Evolutionary conservation across 225 moss, liverwort and hornwort genomes (phyloP), one percentile per base, ranked within the genome.

Genomic region (Takakia lepidozioides): DNA sequence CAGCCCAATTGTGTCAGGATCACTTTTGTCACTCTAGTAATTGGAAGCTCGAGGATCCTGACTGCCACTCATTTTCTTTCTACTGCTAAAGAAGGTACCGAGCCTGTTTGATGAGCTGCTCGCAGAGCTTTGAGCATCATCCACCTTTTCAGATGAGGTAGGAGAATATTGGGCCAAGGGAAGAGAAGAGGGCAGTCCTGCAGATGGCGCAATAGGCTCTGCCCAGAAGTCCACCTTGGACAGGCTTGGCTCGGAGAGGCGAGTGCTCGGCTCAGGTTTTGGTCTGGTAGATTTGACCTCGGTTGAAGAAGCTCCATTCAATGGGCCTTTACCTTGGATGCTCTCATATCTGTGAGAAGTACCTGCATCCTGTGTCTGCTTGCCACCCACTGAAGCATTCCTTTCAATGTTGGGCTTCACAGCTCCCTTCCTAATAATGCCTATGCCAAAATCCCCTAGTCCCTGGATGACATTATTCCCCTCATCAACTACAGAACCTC

Each of bases 211-310:
- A 2, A 23, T 34, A 23, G 49, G 16, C 5, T 79, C 79, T 54
- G 73, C 69, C 79, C 79, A 79, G 48, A 79, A 79, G 56, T 79
- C 79, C 22, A 79, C 19, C 40, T 63, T 74, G 1, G 79, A 70
- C 1, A 79, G 41, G 27, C 70, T 74, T 8, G 29, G 66, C 24
- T 70, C 79, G 1, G 50, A 23, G 18, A 59, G 50, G 56, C 46
- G 29, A 11, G 8, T 55, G 1, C 43, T 22, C 45, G 24, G 48
- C 25, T 58, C 34, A 19, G 27, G 41, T 23, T 32, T 34, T n/a
- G 14, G 38, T 4, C 14, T 46, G 36, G 4, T 52, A 13, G 8
- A 38, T 9, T 9, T 37, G 25, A 16, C 10, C 13, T 21, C 35
- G 37, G 29, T 32, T 45, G 52, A 51, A 17, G 61, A 45, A 44